Evolutionary conservation across 768 basidiomycete genomes (phyloP).

Genomic region (Boletus reticuloceps): DNA sequence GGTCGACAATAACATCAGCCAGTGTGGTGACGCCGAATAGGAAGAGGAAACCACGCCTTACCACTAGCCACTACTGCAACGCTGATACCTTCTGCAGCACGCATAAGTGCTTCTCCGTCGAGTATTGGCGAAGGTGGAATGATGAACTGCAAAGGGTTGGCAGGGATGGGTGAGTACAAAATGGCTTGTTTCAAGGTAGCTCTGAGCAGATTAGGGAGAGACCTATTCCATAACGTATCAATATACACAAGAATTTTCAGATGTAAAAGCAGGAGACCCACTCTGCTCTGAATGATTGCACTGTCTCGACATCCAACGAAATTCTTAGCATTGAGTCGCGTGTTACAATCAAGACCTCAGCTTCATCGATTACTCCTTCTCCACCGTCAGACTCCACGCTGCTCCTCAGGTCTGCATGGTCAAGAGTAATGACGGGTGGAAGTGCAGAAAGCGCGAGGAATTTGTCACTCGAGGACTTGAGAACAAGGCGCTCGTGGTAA

Average conservation of each 20-base stretch:
- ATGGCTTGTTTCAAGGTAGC: slow-evolving; percentile 84
- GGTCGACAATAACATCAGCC: background rate
- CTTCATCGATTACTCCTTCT: slow-evolving; percentile 5
- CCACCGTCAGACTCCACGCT: slow-evolving; percentile 8
- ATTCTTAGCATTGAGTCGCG: slow-evolving; percentile 71
- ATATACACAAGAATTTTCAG: background rate
- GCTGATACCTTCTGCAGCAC: slow-evolving; percentile 75
- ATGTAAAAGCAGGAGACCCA: slow-evolving; percentile 32
- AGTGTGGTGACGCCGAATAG: background rate
- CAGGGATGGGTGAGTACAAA: slow-evolving; percentile 65
- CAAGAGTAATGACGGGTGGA: slow-evolving; percentile 18
- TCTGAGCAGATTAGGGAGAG: slow-evolving; percentile 63
- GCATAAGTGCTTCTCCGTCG: slow-evolving; percentile 77
- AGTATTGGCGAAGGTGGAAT: slow-evolving; percentile 66
- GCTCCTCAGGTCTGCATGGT: slow-evolving; percentile 13
- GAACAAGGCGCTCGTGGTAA: slow-evolving; percentile 68
- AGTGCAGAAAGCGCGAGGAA: slow-evolving; percentile 68
- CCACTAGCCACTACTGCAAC: slow-evolving; percentile 70
- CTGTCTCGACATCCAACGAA: slow-evolving; percentile 56
- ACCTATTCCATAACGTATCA: slow-evolving; percentile 45
- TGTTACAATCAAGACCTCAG: slow-evolving; percentile 43
- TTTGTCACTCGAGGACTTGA: slow-evolving; percentile 66
- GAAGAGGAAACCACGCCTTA: slow-evolving; percentile 29
- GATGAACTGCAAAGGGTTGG: slow-evolving; percentile 80
- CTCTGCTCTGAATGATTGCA: slow-evolving; percentile 62